phyloP scores from a whole-genome alignment of 1,139 yeast species.

The Nakaseomyces kungkrabaensis region DNA sequence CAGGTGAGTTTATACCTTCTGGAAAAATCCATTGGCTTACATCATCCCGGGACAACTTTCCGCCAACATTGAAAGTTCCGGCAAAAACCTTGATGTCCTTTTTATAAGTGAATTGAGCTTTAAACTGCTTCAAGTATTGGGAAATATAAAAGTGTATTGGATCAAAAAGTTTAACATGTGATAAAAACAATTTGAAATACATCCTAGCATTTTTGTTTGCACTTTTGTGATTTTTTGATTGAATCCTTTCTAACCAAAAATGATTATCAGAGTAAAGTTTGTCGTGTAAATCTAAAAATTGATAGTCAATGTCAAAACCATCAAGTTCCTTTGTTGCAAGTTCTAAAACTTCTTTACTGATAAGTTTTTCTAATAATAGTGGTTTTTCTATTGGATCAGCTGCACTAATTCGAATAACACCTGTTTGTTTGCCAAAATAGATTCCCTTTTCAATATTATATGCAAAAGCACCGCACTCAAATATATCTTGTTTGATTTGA shows the following conservation, averaged over 20 bases:
- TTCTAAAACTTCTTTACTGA: conserved; percentile 53
- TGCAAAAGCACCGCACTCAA: conserved; percentile 58
- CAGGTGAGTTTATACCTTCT: conserved; percentile 8
- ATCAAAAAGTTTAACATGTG: conserved; percentile 44
- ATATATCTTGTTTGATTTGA: conserved; percentile 38
- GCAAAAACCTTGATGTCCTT: conserved; percentile 47
- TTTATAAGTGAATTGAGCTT: conserved; percentile 41
- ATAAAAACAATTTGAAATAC: conserved; percentile 23
- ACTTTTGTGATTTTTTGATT: conserved; percentile 28
- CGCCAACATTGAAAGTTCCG: conserved; percentile 67
- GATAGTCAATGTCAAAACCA: conserved; percentile 31
- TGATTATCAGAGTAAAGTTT: conserved; percentile 56
- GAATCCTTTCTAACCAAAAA: conserved; percentile 36
- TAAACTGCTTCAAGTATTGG: conserved; percentile 40
- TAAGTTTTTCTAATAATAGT: conserved; percentile 46
- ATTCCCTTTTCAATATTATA: conserved; percentile 40
- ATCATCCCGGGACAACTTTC: conserved; percentile 43
- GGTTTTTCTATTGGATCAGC: conserved; percentile 59
- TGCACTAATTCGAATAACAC: conserved; percentile 56
- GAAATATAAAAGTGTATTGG: conserved; percentile 66
- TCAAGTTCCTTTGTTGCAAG: conserved; percentile 48
- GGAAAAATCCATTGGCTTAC: conserved; percentile 55
- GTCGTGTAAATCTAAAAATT: conserved; percentile 43
- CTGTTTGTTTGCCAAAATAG: conserved; percentile 57
- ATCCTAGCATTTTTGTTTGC: conserved; percentile 23